phyloP scores from a whole-genome alignment of 768 basidiomycete species.

The Suillus sp. region DNA sequence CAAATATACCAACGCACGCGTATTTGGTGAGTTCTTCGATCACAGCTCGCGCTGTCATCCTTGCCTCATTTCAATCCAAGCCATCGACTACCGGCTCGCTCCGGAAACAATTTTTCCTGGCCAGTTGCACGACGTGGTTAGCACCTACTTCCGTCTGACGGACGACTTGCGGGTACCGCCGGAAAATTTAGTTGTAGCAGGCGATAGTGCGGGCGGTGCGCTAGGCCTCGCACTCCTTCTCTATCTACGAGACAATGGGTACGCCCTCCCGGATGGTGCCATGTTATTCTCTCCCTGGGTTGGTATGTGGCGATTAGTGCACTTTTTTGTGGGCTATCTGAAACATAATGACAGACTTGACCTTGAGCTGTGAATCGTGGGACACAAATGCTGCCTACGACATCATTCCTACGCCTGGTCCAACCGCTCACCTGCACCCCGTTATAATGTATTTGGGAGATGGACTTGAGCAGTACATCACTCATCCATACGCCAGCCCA shows the following conservation, averaged over 20 bases:
- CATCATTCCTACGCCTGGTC: conserved; percentile 71
- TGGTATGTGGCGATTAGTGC: conserved; percentile 53
- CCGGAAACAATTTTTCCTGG: conserved; percentile 96
- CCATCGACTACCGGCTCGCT: conserved; percentile 93
- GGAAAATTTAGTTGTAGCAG: conserved; percentile 85
- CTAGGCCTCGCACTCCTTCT: conserved; percentile 82
- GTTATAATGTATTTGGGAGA: conserved; percentile 93
- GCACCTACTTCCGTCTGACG: conserved; percentile 81
- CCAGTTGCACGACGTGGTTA: conserved; percentile 82
- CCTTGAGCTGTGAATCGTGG: conserved; percentile 99
- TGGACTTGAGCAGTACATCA: conserved; percentile 76
- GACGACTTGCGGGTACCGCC: conserved; percentile 90
- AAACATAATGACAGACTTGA: conserved; percentile 61
- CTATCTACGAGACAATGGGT: conserved; percentile 92
- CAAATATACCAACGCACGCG: conserved; percentile 84
- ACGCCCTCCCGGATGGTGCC: conserved; percentile 80
- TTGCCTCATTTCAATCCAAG: conserved; percentile 38
- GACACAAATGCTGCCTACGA: conserved; percentile 89
- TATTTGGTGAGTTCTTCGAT: conserved; percentile 65
- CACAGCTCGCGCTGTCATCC: background rate
- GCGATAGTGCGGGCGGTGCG: conserved; percentile 95
- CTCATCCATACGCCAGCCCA: conserved; percentile 95
- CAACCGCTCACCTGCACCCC: conserved; percentile 87
- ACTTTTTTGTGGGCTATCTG: conserved; percentile 9
- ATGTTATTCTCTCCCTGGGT: conserved; percentile 97